phyloP scores from a whole-genome alignment of 2,329 filamentous ascomycete species.

The Cladophialophora exuberans region DNA sequence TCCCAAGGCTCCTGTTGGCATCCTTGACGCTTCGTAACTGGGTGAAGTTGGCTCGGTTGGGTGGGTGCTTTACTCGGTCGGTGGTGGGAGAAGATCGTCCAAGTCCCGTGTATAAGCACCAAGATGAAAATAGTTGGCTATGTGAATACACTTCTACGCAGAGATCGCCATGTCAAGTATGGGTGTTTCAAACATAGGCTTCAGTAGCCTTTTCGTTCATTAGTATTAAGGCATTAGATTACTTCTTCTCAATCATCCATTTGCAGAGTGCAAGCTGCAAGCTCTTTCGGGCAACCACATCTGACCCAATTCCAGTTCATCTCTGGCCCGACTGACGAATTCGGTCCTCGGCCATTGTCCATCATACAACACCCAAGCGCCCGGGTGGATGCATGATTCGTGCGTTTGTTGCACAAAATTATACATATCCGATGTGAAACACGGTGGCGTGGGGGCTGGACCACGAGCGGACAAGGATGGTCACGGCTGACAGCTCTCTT shows the following conservation, averaged over 20 bases:
- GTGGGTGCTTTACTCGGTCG: no score
- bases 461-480: neutral
- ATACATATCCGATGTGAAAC: neutral
- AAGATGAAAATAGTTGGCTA: no score
- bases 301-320: neutral
- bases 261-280: neutral
- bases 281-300: neutral
- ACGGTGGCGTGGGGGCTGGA: neutral
- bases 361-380: neutral
- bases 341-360: neutral
- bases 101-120: no score
- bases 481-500: neutral
- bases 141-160: no score
- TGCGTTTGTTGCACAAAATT: neutral
- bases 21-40: no score
- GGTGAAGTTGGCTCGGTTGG: no score
- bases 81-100: no score
- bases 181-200: neutral
- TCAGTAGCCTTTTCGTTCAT: slow-evolving; percentile 2
- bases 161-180: neutral
- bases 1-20: no score
- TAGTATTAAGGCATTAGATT: slow-evolving; percentile 25
- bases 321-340: neutral
- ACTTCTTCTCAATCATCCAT: slow-evolving; percentile 1
- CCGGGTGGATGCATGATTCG: neutral